Percentiles rank a stretch among this genome's conserved stretches.
Evolutionary conservation across 306 rosid species (phyloP).

Genomic region (Abrus precatorius): DNA sequence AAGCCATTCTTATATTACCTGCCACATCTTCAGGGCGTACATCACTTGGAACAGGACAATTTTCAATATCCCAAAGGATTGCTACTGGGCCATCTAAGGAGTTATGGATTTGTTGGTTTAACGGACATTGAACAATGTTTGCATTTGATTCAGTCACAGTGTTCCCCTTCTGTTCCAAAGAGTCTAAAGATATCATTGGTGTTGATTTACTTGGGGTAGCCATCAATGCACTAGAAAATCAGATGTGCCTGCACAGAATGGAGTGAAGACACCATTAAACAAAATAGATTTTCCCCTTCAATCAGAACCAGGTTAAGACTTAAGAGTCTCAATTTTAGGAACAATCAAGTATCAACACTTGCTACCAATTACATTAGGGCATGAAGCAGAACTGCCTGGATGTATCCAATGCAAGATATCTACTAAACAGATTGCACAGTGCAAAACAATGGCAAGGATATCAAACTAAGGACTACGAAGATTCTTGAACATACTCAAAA

Average conservation of each 20-base stretch:
- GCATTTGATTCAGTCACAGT: constrained; percentile 61
- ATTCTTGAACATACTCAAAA: constrained; percentile 16
- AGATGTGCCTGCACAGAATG: constrained; percentile 54
- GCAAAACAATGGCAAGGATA: constrained; percentile 13
- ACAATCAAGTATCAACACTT: not conserved
- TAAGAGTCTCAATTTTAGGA: not conserved
- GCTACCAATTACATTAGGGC: constrained; percentile 8
- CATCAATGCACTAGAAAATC: constrained; percentile 58
- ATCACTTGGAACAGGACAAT: constrained; percentile 95
- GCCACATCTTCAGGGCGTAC: constrained; percentile 97
- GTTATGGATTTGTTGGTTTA: constrained; percentile 62
- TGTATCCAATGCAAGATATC: constrained; percentile 8
- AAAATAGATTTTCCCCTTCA: constrained; percentile 18
- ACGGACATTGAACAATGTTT: constrained; percentile 60
- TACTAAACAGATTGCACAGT: constrained; percentile 36
- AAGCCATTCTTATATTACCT: constrained; percentile 95
- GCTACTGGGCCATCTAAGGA: constrained; percentile 81
- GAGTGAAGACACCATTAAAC: constrained; percentile 37
- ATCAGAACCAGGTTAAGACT: not conserved
- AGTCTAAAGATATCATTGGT: constrained; percentile 51
- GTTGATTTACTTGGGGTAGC: constrained; percentile 57
- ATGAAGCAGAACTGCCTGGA: not conserved
- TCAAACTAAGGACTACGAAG: constrained; percentile 12
- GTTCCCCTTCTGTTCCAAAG: constrained; percentile 67
- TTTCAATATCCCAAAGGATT: constrained; percentile 97